Evolutionary conservation across 768 basidiomycete species (phyloP).

Genomic region (Vararia minispora): DNA sequence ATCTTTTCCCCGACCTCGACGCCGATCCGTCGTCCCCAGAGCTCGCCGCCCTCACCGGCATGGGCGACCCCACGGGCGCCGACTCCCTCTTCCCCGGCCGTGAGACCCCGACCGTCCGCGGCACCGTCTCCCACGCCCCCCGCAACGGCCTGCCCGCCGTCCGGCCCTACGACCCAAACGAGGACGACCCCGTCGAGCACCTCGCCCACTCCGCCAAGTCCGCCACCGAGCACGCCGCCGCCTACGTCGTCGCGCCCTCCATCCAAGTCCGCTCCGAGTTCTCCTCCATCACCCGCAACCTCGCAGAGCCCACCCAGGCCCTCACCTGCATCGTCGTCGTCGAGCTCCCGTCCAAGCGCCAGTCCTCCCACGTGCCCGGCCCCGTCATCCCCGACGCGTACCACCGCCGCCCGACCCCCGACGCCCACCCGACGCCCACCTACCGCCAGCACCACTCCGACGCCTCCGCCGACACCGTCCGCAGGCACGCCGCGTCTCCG

Average conservation of each 20-base stretch:
- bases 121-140: conserved; percentile 25
- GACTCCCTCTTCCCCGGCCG: conserved; percentile 60
- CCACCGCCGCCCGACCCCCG: conserved; percentile 9
- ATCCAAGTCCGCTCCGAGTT: conserved; percentile 95
- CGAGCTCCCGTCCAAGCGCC: conserved; percentile 77
- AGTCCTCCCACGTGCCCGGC: conserved; percentile 15
- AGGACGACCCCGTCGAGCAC: conserved; percentile 79
- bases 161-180: conserved; percentile 47
- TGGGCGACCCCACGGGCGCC: conserved; percentile 53
- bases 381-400: conserved; percentile 36
- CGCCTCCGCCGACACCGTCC: conserved; percentile 16
- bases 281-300: conserved; percentile 63
- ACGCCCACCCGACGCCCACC: conserved; percentile 5
- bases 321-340: conserved; percentile 91
- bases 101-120: conserved; percentile 36
- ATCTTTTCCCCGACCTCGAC: not conserved
- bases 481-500: conserved; percentile 21
- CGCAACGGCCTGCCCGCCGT: conserved; percentile 10
- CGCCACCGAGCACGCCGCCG: conserved; percentile 28
- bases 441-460: conserved; percentile 8
- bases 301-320: conserved; percentile 63
- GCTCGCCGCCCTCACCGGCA: conserved; percentile 87
- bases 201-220: conserved; percentile 35
- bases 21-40: conserved; percentile 38
- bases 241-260: conserved; percentile 81